Evolutionary conservation across 2,329 filamentous ascomycete species (phyloP).

Genomic region (Sporothrix inflata): DNA sequence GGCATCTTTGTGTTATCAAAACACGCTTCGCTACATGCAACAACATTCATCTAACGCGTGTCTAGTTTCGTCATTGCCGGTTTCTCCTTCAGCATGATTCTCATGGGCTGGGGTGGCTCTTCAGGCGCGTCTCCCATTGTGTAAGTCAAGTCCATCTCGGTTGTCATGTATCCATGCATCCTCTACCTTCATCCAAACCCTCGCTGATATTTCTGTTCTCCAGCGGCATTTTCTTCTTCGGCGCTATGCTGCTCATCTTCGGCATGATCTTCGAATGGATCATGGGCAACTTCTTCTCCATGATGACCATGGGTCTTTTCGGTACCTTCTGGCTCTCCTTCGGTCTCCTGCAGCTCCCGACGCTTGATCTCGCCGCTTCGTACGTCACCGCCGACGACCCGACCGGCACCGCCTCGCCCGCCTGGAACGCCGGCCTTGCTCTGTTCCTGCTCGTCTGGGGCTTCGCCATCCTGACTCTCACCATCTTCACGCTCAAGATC

Average conservation of each 20-base stretch:
- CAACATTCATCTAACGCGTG: not conserved
- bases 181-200: not conserved
- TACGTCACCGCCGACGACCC: constrained; percentile 50
- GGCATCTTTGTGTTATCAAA: not conserved
- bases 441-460: constrained; percentile 58
- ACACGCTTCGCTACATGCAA: not conserved
- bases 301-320: constrained; percentile 58
- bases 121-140: constrained; percentile 26
- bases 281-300: constrained; percentile 55
- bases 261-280: constrained; percentile 57
- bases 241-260: constrained; percentile 23
- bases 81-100: constrained; percentile 28
- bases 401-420: constrained; percentile 47
- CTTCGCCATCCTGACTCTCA: constrained; percentile 55
- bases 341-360: constrained; percentile 54
- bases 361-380: constrained; percentile 49
- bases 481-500: constrained; percentile 55
- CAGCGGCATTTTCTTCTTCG: constrained; percentile 28
- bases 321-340: constrained; percentile 56
- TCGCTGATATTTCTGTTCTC: not conserved
- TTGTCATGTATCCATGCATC: not conserved
- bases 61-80: constrained; percentile 24
- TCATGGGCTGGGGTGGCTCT: constrained; percentile 28
- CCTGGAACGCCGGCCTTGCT: constrained; percentile 54
- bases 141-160: no score